Evolutionary conservation across 305 asterid genomes (phyloP).

Genomic region (Rubia occidens): DNA sequence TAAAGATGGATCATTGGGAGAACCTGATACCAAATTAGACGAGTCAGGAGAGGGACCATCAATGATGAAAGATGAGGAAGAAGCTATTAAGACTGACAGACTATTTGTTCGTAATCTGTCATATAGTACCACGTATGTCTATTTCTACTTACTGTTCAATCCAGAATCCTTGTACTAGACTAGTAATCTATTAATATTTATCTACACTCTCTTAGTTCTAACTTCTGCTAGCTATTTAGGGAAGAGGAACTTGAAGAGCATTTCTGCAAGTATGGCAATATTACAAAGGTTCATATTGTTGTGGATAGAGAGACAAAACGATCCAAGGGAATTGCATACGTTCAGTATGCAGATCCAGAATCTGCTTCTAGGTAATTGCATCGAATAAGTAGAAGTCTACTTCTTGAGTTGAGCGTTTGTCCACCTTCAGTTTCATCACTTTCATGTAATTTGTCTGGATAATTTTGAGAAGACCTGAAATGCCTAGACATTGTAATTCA

Average conservation of each 20-base stretch:
- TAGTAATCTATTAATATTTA: neutral
- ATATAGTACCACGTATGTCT: conserved; percentile 68
- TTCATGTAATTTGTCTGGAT: neutral
- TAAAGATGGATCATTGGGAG: conserved; percentile 33
- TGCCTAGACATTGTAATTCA: neutral
- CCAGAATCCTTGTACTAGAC: neutral
- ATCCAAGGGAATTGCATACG: conserved; percentile 80
- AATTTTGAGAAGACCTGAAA: neutral
- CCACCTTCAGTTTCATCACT: conserved; percentile 4
- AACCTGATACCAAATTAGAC: conserved; percentile 22
- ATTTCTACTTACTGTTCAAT: neutral
- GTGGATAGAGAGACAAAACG: conserved; percentile 77
- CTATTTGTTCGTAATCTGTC: conserved; percentile 83
- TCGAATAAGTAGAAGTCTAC: conserved; percentile 9
- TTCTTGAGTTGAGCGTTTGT: neutral
- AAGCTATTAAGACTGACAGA: conserved; percentile 52
- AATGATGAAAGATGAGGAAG: conserved; percentile 35
- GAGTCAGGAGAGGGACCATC: conserved; percentile 31
- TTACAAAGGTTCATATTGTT: conserved; percentile 75
- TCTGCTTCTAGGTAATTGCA: conserved; percentile 68
- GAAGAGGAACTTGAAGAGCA: conserved; percentile 77
- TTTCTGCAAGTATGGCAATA: conserved; percentile 57
- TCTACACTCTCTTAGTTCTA: conserved; percentile 10
- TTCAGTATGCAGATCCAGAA: conserved; percentile 68
- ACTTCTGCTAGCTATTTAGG: conserved; percentile 32